Evolutionary conservation across 2,329 filamentous ascomycete genomes (phyloP), one percentile per base, ranked within the genome.

Genomic region (Pseudogymnoascus sp.): DNA sequence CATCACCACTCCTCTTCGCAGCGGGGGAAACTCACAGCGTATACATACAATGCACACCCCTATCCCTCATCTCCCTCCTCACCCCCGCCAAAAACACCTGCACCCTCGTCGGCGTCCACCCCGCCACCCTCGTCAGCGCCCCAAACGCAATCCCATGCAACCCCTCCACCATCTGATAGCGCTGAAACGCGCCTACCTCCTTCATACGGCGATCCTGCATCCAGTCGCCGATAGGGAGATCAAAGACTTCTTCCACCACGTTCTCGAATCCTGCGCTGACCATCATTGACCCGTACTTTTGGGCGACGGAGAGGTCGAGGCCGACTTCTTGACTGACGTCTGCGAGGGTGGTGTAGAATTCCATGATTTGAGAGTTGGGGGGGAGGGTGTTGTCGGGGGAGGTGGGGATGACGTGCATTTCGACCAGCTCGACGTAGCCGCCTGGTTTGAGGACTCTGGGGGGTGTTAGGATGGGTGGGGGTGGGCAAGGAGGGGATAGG

Each of bases 211-310:
- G 73, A 61, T 83, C 78, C 51, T 77, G 78, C 0, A 81, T 78
- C 82, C 82, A 84, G 14, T 74, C 70, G 64, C 79, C 80, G 23
- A 77, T 75, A 0, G 82, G 81, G 71, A 81, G 77, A 70, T 79
- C 80, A 68, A 75, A 80, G 4, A 79, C 69, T 1, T 76, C 71
- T 70, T 83, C 78, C 0, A 72, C 72, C 0, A 85, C 77, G 57
- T 84, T 77, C 45, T 76, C 73, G 65, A 85, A 85, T 1, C 83
- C 83, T 0, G 79, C 81, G n/a, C 79, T 78, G 2, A 73, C 71
- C 67, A 84, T 75, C 60, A 78, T 75, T 6, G 34, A 39, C 2
- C 43, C 43, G 57, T 48, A 64, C 11, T 62, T 64, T 13, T 39
- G 57, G 0, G 63, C 63, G 14, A 64, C 41, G 25, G 57, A 16